Evolutionary conservation across 768 basidiomycete genomes (phyloP).

Genomic region (Coprinopsis marcescibilis): DNA sequence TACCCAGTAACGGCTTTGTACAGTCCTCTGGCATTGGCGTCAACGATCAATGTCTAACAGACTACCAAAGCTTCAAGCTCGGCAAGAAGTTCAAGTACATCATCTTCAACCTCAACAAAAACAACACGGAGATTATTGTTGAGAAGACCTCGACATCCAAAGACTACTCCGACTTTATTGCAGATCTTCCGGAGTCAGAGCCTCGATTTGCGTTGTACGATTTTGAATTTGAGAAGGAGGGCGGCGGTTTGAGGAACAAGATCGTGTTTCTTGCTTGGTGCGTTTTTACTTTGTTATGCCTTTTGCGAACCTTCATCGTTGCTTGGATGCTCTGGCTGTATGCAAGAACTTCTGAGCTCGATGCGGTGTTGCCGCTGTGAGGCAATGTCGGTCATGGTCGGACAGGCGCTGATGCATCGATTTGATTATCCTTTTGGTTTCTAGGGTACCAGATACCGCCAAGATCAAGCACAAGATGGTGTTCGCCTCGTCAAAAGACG

Average conservation of each 20-base stretch:
- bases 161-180: slow-evolving; percentile 70
- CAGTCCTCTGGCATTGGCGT: slow-evolving; percentile 67
- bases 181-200: slow-evolving; percentile 63
- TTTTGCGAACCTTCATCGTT: not conserved
- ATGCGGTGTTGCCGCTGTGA: not conserved
- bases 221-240: slow-evolving; percentile 73
- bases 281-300: slow-evolving; percentile 26
- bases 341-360: not conserved
- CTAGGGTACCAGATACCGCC: slow-evolving; percentile 81
- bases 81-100: slow-evolving; percentile 79
- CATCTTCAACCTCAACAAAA: slow-evolving; percentile 62
- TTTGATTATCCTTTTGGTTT: slow-evolving; percentile 12
- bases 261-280: slow-evolving; percentile 82
- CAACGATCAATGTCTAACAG: slow-evolving; percentile 48
- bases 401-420: slow-evolving; percentile 20
- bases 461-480: slow-evolving; percentile 93
- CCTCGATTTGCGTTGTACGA: slow-evolving; percentile 94
- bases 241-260: slow-evolving; percentile 79
- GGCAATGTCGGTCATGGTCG: no score
- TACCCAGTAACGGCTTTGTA: not conserved
- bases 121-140: slow-evolving; percentile 70
- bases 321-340: not conserved
- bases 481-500: slow-evolving; percentile 82
- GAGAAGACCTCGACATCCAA: slow-evolving; percentile 49
- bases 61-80: slow-evolving; percentile 69